Evolutionary conservation across 2,329 filamentous ascomycete genomes (phyloP).

Genomic region (Scedosporium boydii): DNA sequence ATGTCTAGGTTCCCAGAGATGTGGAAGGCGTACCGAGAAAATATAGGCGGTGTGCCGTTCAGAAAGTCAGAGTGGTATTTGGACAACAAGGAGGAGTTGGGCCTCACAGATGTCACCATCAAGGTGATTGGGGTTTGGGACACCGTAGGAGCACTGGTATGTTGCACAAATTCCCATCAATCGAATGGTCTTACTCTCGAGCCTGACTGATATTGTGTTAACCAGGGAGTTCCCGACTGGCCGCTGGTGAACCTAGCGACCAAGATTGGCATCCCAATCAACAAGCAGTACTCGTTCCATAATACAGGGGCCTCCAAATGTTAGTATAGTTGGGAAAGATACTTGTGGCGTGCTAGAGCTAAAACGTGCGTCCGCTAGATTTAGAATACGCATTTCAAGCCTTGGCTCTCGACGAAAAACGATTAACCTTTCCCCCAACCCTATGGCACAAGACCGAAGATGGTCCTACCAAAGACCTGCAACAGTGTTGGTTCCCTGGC

Average conservation of each 20-base stretch:
- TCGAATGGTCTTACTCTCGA: too few relatives aligned
- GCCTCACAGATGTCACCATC: not conserved
- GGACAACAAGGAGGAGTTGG: not conserved
- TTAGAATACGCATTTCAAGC: constrained; percentile 47
- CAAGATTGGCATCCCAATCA: constrained; percentile 22
- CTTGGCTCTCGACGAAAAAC: constrained; percentile 41
- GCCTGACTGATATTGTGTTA: not conserved
- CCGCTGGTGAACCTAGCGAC: not conserved
- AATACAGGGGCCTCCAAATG: constrained; percentile 7
- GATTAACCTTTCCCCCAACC: constrained; percentile 20
- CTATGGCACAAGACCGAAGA: constrained; percentile 17
- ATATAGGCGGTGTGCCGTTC: not conserved
- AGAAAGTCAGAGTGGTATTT: not conserved
- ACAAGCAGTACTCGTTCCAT: constrained; percentile 7
- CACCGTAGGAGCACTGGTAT: constrained; percentile 22
- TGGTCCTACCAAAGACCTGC: constrained; percentile 27
- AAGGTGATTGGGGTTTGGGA: constrained; percentile 34
- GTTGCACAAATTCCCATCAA: not conserved
- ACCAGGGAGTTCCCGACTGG: not conserved
- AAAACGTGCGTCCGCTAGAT: constrained; percentile 11
- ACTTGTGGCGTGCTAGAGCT: not conserved
- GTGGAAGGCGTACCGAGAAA: not conserved
- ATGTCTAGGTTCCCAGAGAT: constrained; percentile 10
- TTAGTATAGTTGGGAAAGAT: not conserved
- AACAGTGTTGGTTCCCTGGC: constrained; percentile 58